Base-by-base conservation (phyloP, 2,329 filamentous ascomycete genomes). In the Phaeosphaeriaceae sp. region DNA sequence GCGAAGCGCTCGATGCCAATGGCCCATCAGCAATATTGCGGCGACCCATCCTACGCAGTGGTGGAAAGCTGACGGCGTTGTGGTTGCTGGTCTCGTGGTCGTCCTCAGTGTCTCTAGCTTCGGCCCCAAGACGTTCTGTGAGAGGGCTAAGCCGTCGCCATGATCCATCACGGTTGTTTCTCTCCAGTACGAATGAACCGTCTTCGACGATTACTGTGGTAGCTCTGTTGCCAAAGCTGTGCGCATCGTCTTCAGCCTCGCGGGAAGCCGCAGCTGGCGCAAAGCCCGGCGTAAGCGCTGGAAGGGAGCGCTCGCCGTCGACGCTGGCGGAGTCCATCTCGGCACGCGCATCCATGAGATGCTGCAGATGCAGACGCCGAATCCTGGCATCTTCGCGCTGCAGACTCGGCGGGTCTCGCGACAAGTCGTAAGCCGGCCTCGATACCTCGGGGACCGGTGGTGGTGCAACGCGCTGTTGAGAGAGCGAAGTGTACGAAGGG, bases 1-100 rank as follows among this genome's bases (percentile, higher is more conserved):
- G 73, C 40, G 77, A 62, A 22, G 76, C 76, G 60, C 74, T 77
- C 9, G 69, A 62, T 17, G 76, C 76, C 31, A 77, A 58, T 0
- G 74, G 74, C 0, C 74, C 73, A 56, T 78, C 72, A 19, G 70
- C 68, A 45, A 78, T 76, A 47, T 67, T 75, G 56, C 76, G 73
- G 56, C 74, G 73, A 56, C 75, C 71, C 69, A 78, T 77, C 42
- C 76, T 70, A 41, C 75, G 74, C 7, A 79, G 72, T 21, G 74
- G 74, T 17, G 75, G 76, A 48, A 75, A 73, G 47, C 66, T 62
- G 40, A 75, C 71, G 15, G 72, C 69, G 50, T 62, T 66, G 58
- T 65, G 59, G 45, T 71, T 63, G 57, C 65, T 63, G 58, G 53
- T 63, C n/a, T 70, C 69, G 24, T 53, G 36, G 31, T 49, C 47